A percentile compares a stretch with the other conserved stretches of the same genome.
Conservation (phyloP, 306 rosid species). For the barrel medic (Medicago truncatula) region DNA sequence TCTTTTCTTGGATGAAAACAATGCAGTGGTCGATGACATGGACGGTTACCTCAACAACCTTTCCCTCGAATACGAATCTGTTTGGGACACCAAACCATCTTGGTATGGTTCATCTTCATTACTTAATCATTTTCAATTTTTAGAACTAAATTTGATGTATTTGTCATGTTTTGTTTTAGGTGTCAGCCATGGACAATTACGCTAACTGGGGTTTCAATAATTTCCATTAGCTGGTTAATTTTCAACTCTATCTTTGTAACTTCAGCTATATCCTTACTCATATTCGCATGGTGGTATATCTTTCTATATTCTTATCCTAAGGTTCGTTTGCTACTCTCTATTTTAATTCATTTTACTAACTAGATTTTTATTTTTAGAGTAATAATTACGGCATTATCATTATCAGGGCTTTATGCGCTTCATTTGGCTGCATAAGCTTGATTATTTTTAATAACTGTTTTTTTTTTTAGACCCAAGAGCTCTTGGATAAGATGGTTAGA, state of each 20-base stretch:
- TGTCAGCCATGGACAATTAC: conserved; percentile 54
- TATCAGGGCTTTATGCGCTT: not conserved
- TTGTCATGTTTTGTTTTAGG: conserved; percentile 32
- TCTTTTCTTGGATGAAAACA: conserved; percentile 71
- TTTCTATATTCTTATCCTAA: conserved; percentile 88
- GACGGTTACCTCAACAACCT: conserved; percentile 84
- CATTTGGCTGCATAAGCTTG: not conserved
- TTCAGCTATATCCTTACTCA: conserved; percentile 44
- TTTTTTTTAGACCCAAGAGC: too few relatives aligned
- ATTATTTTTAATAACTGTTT: not conserved
- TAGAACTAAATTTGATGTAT: not conserved
- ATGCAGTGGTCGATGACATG: conserved; percentile 72
- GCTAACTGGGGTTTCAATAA: conserved; percentile 38
- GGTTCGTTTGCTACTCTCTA: conserved; percentile 40
- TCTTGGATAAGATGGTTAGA: too few relatives aligned
- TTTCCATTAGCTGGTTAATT: conserved; percentile 67
- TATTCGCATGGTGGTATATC: conserved; percentile 84
- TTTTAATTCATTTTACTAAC: not conserved
- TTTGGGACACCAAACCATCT: conserved; percentile 97
- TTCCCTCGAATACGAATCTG: conserved; percentile 90
- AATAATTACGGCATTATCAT: not conserved
- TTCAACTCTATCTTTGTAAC: conserved; percentile 56
- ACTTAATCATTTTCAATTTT: not conserved
- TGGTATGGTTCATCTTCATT: conserved; percentile 51
- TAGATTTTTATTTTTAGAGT: not conserved